Evolutionary conservation across 164 flowering plant genomes (phyloP), one percentile per base, ranked within the genome.

Genomic region (Annona cherimola): DNA sequence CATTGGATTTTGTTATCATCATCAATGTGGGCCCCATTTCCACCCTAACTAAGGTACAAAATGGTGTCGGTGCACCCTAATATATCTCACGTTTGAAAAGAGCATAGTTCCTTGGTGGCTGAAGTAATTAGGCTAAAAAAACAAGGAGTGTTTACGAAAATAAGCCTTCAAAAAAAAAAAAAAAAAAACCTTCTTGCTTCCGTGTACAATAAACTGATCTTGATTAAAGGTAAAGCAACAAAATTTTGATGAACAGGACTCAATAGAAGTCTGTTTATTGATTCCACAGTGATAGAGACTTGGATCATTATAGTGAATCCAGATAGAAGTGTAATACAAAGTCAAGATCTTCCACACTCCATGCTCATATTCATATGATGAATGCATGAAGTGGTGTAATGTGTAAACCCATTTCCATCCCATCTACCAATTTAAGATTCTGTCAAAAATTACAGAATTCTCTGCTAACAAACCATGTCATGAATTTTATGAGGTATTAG

Each of bases 181-280:
- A 26, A 26, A 26, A 26, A 88, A 78, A 92, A 78, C 77, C 93
- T 86, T 83, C 81, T 94, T 42, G 83, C 76, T 71, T 87, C 95
- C 97, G 87, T 90, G 81, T 84, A 94, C 44, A 86, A 77, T 79
- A 89, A 68, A 79, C 98, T 94, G 76, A 85, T 81, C 78, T 71
- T 90, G 69, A 92, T 74, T 69, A 92, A 84, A 62, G 87, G 54
- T 45, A 84, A 82, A 18, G 97, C 96, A 67, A 90, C 63, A 72
- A 87, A 69, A 78, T 81, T 92, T 67, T 89, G 88, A 63, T 63
- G 77, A 75, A 79, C 43, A 42, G 95, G 83, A 75, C 90, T 86
- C 54, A 86, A 86, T 43, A 50, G 83, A 80, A 60, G 92, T 82
- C 76, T 94, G 98, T 63, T 86, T 94, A 76, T 87, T 95, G 68